Base-by-base conservation (phyloP, 2,329 filamentous ascomycete species). In the Nectriaceae sp. region DNA sequence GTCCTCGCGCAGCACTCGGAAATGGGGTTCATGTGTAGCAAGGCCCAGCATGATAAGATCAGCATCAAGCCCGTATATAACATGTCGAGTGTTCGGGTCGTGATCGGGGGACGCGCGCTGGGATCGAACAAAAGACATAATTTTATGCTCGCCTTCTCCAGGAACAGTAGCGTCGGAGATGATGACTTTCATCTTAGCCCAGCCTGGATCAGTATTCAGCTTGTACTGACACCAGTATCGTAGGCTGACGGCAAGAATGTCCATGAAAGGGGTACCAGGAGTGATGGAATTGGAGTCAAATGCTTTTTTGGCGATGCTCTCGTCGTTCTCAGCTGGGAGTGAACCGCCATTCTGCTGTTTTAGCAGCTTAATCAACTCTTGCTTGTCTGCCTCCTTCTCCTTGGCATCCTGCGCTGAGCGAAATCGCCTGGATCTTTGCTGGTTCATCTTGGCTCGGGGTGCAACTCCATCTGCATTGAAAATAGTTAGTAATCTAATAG, bases 181-280 rank as follows among this genome's bases (percentile, higher is more conserved):
- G 70, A 99, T 95, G 69, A 99, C 83, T 78, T 99, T 99, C 69
- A 97, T 78, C 68, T 91, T 91, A 54, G 89, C 89, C 95, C 95
- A 99, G 42, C 87, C 90, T 24, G 93, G 91, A 69, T 99, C 94
- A 21, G 90, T 97, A 70, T 95, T 97, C 57, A 97, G 82, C 74
- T 99, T 99, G 75, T 97, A 97, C 44, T 93, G 86, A 67, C 90
- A 90, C 94, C 94, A 99, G 70, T 97, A 99, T 62, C 93, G 87
- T 62, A 99, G 75, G 68, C 91, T 94, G 46, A 84, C 77, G 40
- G 94, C 92, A 50, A 99, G 82, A 52, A 96, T 90, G 66, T 96
- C 90, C 95, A 99, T 99, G 73, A 99, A 99, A 0, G 95, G 95
- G 2, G 94, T 99, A 61, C 94, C 94, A 15, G 94, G 93, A 1